Base-by-base conservation (phyloP, 2,329 filamentous ascomycete species). In the Nemania diffusa region DNA sequence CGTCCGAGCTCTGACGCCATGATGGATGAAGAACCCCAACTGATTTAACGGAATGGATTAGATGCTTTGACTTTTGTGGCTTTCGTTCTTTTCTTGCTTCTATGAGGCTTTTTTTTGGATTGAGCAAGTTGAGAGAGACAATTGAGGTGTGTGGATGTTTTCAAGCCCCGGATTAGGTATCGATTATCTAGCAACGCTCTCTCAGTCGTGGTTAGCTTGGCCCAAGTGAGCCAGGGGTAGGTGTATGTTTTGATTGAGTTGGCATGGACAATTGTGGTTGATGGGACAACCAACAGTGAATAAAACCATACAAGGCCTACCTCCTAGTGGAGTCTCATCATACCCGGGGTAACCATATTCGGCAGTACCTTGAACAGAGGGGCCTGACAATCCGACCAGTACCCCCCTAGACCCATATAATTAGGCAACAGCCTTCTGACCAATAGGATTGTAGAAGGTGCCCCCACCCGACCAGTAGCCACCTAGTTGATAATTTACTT, bases 1-100 rank as follows among this genome's bases (percentile, higher is more conserved):
- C 72, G 69, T 57, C 72, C 76, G 64, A 77, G 62, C 57, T 74
- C 74, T 62, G 67, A 70, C 56, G 73, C 66, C 73, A 75, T 75
- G 29, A 68, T 56, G 50, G 46, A 61, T 7, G 46, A 24, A 40
- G 20, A 7, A 34, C 44, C 20, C 22, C n/a, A 11, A 22, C 44
- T 37, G 6, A 1, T 32, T 32, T 46, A 26, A 44, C n/a, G 13
- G 29, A 6, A 20, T 8, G 9, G 37, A 11, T 29, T 20, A 5
- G 22, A 29, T 44, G 32, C 20, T 22, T n/a, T 60, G 26, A 15
- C 22, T 42, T 22, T n/a, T n/a, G 20, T 13, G 3, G n/a, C 22
- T 55, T 15, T 34, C 11, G 17, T 34, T 53, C 37, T 15, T 40
- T 40, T 40, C 27, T 20, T 22, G 3, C 27, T 22, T 52, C 2